Evolutionary conservation across 164 flowering plant species (phyloP).

Genomic region (Malania oleifera): DNA sequence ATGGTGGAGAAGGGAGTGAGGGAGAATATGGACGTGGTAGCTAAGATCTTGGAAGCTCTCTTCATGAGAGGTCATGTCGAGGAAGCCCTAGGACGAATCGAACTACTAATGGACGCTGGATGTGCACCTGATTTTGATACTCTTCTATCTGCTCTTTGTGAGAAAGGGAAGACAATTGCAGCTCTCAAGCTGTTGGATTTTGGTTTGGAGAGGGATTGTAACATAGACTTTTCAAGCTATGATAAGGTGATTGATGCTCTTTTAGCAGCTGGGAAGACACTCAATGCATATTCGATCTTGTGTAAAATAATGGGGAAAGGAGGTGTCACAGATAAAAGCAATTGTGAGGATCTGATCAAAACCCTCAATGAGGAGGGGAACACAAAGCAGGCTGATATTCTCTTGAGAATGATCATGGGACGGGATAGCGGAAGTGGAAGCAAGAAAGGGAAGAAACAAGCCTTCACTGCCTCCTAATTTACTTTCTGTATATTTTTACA

Average conservation of each 20-base stretch:
- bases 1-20: constrained; percentile 92
- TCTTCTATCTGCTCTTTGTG: constrained; percentile 58
- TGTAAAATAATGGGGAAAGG: constrained; percentile 78
- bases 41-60: constrained; percentile 85
- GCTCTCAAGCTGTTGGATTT: constrained; percentile 78
- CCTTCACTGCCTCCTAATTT: constrained; percentile 17
- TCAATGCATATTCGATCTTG: constrained; percentile 82
- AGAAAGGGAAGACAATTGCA: constrained; percentile 76
- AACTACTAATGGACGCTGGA: constrained; percentile 50
- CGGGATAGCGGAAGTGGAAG: constrained; percentile 18
- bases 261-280: constrained; percentile 75
- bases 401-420: constrained; percentile 65
- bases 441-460: constrained; percentile 52
- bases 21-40: constrained; percentile 79
- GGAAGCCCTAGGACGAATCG: constrained; percentile 86
- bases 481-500: neutral
- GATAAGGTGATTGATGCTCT: constrained; percentile 84
- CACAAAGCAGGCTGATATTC: constrained; percentile 90
- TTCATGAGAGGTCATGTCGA: constrained; percentile 93
- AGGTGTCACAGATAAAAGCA: constrained; percentile 49
- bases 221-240: constrained; percentile 54
- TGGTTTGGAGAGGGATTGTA: constrained; percentile 69
- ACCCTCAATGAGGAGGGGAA: constrained; percentile 80
- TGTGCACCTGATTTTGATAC: constrained; percentile 51
- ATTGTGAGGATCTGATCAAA: constrained; percentile 61